These are phyloP conservation scores for Aspergillus jensenii DNA, from an alignment of 2,329 filamentous ascomycete genomes.

Conservation along the genomic window DNA sequence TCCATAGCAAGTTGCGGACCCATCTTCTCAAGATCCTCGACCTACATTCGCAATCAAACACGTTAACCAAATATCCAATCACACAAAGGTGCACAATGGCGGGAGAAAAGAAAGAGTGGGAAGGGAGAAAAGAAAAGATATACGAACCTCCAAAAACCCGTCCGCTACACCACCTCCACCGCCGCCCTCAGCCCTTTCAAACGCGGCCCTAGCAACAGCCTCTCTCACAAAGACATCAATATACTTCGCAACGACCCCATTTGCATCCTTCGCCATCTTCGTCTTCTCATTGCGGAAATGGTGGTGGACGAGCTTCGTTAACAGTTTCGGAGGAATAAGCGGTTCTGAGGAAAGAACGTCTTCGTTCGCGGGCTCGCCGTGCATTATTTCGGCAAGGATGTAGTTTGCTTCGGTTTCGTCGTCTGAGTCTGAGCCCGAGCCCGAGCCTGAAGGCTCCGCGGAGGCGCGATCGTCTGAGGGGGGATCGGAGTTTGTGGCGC, in stretches of 20 bases:
- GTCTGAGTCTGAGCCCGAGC: conserved; percentile 16
- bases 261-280: conserved; percentile 74
- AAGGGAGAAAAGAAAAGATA: background rate
- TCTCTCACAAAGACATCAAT: conserved; percentile 89
- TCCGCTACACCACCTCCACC: conserved; percentile 40
- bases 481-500: conserved; percentile 14
- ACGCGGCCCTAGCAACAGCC: conserved; percentile 75
- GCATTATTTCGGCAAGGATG: conserved; percentile 47
- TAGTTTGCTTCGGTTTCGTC: conserved; percentile 43
- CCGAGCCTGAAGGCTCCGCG: background rate
- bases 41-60: conserved; percentile 51
- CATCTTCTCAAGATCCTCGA: conserved; percentile 87
- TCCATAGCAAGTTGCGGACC: conserved; percentile 83
- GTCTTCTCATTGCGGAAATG: conserved; percentile 72
- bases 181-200: conserved; percentile 59
- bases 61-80: background rate
- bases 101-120: conserved; percentile 14
- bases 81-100: background rate
- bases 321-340: conserved; percentile 68
- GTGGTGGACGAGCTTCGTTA: conserved; percentile 75
- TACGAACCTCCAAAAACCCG: conserved; percentile 72
- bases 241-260: conserved; percentile 76
- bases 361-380: conserved; percentile 21
- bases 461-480: conserved; percentile 10
- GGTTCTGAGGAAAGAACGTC: conserved; percentile 38